phyloP scores from a whole-genome alignment of 306 rosid species.

The Carpinus viminea region DNA sequence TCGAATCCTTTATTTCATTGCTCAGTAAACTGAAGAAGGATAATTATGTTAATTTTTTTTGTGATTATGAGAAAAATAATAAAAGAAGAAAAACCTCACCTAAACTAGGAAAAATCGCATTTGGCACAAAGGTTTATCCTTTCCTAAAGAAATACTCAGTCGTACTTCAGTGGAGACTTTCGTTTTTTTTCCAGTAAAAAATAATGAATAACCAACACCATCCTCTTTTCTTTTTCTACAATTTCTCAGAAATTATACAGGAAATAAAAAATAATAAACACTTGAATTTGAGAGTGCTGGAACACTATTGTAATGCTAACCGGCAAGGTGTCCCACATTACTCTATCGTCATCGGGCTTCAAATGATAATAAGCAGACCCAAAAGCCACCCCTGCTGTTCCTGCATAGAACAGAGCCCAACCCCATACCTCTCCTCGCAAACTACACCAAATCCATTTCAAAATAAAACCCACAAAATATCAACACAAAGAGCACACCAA shows the following conservation, averaged over 20 bases:
- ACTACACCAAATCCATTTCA: constrained; percentile 24
- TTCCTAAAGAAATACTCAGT: neutral
- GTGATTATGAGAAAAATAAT: neutral
- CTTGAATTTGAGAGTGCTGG: neutral
- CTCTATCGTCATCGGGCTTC: constrained; percentile 35
- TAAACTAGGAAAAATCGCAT: neutral
- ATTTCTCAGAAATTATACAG: constrained; percentile 8
- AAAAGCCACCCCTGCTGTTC: constrained; percentile 34
- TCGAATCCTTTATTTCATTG: neutral
- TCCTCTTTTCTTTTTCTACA: neutral
- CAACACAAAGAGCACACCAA: constrained; percentile 27
- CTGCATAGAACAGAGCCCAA: constrained; percentile 38
- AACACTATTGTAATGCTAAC: constrained; percentile 33
- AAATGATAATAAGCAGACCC: constrained; percentile 45
- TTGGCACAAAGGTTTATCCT: neutral
- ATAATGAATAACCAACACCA: neutral
- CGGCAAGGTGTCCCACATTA: constrained; percentile 63
- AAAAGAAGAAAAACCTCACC: neutral
- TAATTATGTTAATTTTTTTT: neutral
- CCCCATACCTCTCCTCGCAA: constrained; percentile 45
- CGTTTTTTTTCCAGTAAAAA: neutral
- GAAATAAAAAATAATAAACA: constrained; percentile 10
- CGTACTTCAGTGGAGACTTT: neutral
- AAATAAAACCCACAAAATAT: constrained; percentile 21
- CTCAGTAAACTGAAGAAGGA: neutral